Percentiles rank a stretch among this genome's conserved stretches.
phyloP scores from a whole-genome alignment of 1,139 yeast species.

The Taphrina deformans region DNA sequence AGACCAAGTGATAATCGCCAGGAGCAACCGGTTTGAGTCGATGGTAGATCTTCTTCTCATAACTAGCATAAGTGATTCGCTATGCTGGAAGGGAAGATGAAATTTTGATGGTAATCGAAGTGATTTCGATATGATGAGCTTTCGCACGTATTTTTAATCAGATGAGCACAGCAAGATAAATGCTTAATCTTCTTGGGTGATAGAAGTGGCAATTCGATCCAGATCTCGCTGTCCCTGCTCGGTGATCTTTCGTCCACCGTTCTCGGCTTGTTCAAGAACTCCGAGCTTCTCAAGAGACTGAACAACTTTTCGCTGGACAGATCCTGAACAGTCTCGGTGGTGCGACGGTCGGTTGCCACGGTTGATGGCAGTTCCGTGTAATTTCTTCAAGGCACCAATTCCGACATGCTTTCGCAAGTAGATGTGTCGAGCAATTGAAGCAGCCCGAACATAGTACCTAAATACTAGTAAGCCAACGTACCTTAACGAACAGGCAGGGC shows the following conservation, averaged over 20 bases:
- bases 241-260: conserved; percentile 99
- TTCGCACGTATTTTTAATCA: too few species aligned
- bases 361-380: conserved; percentile 99
- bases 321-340: conserved; percentile 99
- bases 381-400: conserved; percentile 98
- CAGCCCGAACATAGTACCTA: conserved; percentile 66
- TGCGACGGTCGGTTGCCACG: conserved; percentile 99
- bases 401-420: conserved; percentile 99
- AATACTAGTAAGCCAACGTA: conserved; percentile 16
- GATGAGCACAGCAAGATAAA: too few species aligned
- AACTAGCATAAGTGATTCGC: too few species aligned
- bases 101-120: too few species aligned
- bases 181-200: conserved; percentile 65
- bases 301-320: conserved; percentile 96
- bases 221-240: conserved; percentile 99
- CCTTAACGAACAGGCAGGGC: conserved; percentile 26
- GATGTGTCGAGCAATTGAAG: conserved; percentile 99
- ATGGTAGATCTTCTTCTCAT: too few species aligned
- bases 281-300: conserved; percentile 99
- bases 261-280: conserved; percentile 91
- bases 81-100: neutral
- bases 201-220: conserved; percentile 99
- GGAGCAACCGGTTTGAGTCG: neutral
- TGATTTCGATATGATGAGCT: too few species aligned
- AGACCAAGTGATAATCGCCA: neutral